Evolutionary conservation across 2,329 filamentous ascomycete genomes (phyloP), one percentile per base, ranked within the genome.

Genomic region (Knufia fluminis): DNA sequence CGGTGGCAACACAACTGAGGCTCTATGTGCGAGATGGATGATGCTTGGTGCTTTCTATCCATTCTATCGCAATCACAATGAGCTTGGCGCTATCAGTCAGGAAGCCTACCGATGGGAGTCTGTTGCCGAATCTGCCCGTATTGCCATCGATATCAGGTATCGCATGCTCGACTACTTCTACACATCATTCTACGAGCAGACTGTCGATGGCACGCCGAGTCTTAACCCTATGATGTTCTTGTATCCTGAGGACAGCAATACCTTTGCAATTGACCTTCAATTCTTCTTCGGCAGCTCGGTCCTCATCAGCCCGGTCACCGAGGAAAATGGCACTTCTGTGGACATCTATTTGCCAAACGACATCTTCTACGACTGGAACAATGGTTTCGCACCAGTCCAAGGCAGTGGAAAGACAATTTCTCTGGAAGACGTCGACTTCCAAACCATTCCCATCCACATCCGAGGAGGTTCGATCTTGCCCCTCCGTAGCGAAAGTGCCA

Each of bases 91-190:
- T 2, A 70, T 76, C n/a, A 62, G 71, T 0, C 85, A 89, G 60
- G 85, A 89, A 61, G 84, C 86, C 63, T 91, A 89, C 65, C 75
- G 71, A 40, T 89, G 83, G 81, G 67, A 71, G 0, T 66, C 70
- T 1, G 83, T 86, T 3, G 71, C 83, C 0, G 67, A 74, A 7
- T 81, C 83, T 0, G 83, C 83, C 0, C 76, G 75, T 49, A 82
- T 78, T 51, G 83, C 80, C 16, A 87, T 90, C 58, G 75, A 76
- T 24, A 80, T 81, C 42, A 77, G 86, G n/a, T 90, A 90, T 68
- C 74, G 77, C 26, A 71, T 90, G n/a, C 71, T 90, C 10, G 85
- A 89, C 60, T 90, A 90, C 67, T 73, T 86, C 52, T 90, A 91
- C 71, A 89, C 85, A 1, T 78, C 80, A 0, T 71, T 88, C 57